phyloP scores from a whole-genome alignment of 2,329 filamentous ascomycete genomes.

The Sarocladium strictum region DNA sequence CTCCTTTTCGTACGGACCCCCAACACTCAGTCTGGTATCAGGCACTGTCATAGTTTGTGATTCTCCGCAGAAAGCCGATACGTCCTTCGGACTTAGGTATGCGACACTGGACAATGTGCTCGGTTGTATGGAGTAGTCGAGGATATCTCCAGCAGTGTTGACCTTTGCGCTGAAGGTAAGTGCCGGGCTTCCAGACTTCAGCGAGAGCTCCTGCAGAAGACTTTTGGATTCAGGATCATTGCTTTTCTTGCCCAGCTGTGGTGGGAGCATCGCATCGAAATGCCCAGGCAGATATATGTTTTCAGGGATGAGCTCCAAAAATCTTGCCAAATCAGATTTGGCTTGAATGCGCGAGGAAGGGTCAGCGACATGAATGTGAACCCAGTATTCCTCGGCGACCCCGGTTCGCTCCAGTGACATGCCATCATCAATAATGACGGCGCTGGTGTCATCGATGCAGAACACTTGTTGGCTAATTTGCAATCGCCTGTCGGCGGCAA shows the following conservation, averaged over 20 bases:
- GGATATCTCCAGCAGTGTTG: conserved; percentile 43
- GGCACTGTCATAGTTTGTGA: conserved; percentile 16
- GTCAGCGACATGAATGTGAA: conserved; percentile 74
- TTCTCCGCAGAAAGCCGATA: conserved; percentile 38
- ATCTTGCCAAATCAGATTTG: conserved; percentile 50
- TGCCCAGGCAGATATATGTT: conserved; percentile 57
- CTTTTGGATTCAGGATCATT: conserved; percentile 17
- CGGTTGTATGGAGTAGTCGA: conserved; percentile 49
- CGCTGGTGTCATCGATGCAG: conserved; percentile 63
- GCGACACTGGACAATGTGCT: conserved; percentile 48
- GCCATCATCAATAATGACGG: conserved; percentile 73
- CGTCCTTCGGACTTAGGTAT: conserved; percentile 48
- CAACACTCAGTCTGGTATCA: conserved; percentile 22
- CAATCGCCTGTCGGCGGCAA: conserved; percentile 52
- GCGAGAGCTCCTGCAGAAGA: conserved; percentile 46
- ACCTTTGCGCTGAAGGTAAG: conserved; percentile 59
- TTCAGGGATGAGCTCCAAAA: conserved; percentile 54
- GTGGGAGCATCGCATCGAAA: conserved; percentile 51
- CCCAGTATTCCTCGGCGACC: conserved; percentile 55
- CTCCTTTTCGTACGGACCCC: background rate
- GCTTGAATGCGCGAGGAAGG: conserved; percentile 64
- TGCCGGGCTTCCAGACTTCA: conserved; percentile 43
- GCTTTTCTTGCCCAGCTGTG: conserved; percentile 21
- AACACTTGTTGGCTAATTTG: conserved; percentile 51
- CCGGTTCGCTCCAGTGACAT: conserved; percentile 61